phyloP scores from a whole-genome alignment of 2,329 filamentous ascomycete species.

The Dactylonectria macrodidyma region DNA sequence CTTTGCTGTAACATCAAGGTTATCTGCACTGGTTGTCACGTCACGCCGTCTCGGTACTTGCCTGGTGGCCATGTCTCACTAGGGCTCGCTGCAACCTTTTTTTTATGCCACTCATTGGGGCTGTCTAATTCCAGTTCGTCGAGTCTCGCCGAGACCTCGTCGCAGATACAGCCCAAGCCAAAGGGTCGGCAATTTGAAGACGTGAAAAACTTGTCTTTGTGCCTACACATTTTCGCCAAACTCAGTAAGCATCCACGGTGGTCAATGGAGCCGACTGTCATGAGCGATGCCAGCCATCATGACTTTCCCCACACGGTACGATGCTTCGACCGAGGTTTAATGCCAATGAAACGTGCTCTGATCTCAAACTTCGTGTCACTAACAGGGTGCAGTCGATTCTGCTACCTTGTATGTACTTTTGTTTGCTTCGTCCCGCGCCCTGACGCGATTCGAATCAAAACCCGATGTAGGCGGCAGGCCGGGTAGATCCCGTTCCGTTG shows the following conservation, averaged over 20 bases:
- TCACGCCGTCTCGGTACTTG: conserved; percentile 22
- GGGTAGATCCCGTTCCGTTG: conserved; percentile 29
- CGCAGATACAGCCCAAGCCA: conserved; percentile 5
- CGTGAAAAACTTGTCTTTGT: neutral
- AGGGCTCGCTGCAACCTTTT: conserved; percentile 9
- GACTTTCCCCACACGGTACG: conserved; percentile 1
- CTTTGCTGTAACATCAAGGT: conserved; percentile 1
- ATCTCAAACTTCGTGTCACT: conserved; percentile 1
- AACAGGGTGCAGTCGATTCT: neutral
- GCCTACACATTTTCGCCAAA: neutral
- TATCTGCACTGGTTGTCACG: conserved; percentile 9
- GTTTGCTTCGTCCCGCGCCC: neutral
- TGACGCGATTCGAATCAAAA: neutral
- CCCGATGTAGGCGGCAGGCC: conserved; percentile 15
- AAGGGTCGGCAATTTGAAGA: neutral
- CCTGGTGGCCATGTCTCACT: conserved; percentile 7
- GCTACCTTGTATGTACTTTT: conserved; percentile 1
- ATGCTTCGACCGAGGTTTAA: conserved; percentile 11
- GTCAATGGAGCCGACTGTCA: conserved; percentile 19
- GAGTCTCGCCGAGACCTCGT: conserved; percentile 25
- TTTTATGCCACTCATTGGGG: conserved; percentile 13
- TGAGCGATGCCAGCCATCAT: conserved; percentile 20
- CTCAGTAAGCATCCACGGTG: neutral
- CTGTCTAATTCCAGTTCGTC: conserved; percentile 16
- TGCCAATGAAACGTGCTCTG: neutral